Base-by-base conservation (phyloP, 2,329 filamentous ascomycete species). In the Raffaelea deltoideospora region DNA sequence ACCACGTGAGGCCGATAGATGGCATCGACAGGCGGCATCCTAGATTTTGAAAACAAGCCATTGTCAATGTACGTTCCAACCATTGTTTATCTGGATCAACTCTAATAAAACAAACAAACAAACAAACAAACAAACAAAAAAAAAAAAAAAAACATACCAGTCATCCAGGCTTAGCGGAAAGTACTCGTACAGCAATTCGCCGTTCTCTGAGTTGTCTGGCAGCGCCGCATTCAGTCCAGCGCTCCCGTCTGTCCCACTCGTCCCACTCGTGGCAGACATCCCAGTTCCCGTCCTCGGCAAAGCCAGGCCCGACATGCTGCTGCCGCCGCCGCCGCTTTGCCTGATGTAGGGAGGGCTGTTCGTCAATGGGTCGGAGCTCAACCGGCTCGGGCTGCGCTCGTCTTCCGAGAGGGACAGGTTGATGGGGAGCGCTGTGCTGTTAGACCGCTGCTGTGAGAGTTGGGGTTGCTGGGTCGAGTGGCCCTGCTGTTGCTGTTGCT, bases 1-100 rank as follows among this genome's bases (percentile, higher is more conserved):
- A 95, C 87, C 14, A 94, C 84, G 54, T 95, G 87, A 6, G 87
- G 88, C 34, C 85, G 68, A 53, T 93, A 94, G 14, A 94, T 79
- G 5, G 85, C 85, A 55, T 93, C 85, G 3, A 92, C 83, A 1
- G 84, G 85, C 3, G 81, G 81, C 72, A 87, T 85, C 77, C 72
- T 72, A 46, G 37, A 8, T 46, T 50, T 27, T 45, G 51, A n/a
- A n/a, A n/a, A n/a, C n/a, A n/a, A 17, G 29, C 13, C 8, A 7
- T 20, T 10, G 7, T 31, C 11, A 11, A 20, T 7, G 15, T 14
- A 14, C 5, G 13, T 28, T 8, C 6, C 11, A 28, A 14, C 26
- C n/a, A 8, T 24, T 24, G 23, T 24, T 13, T n/a, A n/a, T 24
- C 23, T 13, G 5, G 6, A 18, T 5, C 9, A 7, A 30, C 5